Base-by-base conservation (phyloP, 805 yeast species). In the Cyberlindnera petersonii region DNA sequence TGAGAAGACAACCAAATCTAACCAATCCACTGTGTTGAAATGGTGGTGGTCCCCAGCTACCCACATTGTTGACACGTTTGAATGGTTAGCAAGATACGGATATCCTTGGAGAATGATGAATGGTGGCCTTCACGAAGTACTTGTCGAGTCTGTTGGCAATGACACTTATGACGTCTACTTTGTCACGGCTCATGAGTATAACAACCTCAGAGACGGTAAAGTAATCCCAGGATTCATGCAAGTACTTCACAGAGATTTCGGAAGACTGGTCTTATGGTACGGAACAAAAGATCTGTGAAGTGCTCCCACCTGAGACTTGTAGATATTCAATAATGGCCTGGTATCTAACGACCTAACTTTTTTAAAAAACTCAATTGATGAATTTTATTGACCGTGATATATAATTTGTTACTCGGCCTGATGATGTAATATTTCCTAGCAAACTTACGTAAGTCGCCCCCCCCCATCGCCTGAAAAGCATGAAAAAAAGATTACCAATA, bases 101-200 rank as follows among this genome's bases (percentile, higher is more conserved):
- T 52, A 48, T 31, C 58, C 58, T 6, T 53, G 56, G 56, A 48
- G 55, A 43, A 8, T 53, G 34, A 50, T 53, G 56, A 50, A 44
- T 32, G 58, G 58, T 22, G 58, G 58, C 0, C 33, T 26, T 3
- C 51, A 47, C 19, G 58, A 53, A 17, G 22, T 53, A 1, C 31
- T 44, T 16, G 38, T 53, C 21, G 40, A 46, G 28, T 24, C 37
- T 4, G 19, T 28, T 4, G 47, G 33, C 11, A 17, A 31, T 5
- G 27, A 37, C n/a, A 16, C 14, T 2, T 39, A 37, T 9, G 53
- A 52, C 13, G 52, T 53, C 20, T 53, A 49, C 28, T 50, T 50
- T 16, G 24, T 42, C 11, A 24, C 46, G 1, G 45, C 51, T 0
- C 56, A 53, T 21, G 52, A 53, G 31, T 53, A 53, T 19, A 42